These are phyloP conservation scores for Tetrahymena elliotti DNA, from an alignment of 73 alveolate species.

Conservation along the genomic window DNA sequence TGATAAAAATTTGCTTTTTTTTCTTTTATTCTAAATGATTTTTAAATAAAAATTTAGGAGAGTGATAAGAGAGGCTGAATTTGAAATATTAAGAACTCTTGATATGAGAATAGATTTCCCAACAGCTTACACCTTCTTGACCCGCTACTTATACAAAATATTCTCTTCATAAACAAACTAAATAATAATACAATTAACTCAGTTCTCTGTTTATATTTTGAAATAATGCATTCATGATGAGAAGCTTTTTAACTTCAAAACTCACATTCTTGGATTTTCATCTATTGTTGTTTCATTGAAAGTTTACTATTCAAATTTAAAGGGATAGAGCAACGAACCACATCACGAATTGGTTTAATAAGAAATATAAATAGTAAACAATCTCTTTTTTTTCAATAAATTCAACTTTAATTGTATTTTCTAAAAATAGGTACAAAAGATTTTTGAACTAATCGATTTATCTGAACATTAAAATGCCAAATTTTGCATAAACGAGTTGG, in stretches of 20 bases:
- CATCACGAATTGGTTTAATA: background rate
- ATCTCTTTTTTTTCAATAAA: background rate
- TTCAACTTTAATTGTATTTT: background rate
- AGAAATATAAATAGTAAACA: background rate
- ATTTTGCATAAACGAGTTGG: background rate
- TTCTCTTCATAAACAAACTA: slow-evolving; percentile 10
- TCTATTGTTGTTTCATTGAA: background rate
- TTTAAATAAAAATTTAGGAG: background rate
- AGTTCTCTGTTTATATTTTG: slow-evolving; percentile 5
- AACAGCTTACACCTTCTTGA: slow-evolving; percentile 5
- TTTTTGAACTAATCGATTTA: background rate
- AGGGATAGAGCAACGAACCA: background rate
- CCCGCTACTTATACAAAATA: background rate
- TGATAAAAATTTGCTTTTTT: no score
- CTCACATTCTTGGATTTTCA: background rate
- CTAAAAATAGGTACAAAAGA: background rate
- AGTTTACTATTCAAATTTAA: background rate
- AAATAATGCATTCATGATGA: slow-evolving; percentile 27
- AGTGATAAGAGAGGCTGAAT: slow-evolving; percentile 3
- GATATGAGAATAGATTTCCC: slow-evolving; percentile 7
- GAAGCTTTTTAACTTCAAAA: background rate
- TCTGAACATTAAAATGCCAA: background rate
- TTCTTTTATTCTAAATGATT: background rate
- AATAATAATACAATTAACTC: background rate
- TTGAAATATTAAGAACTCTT: background rate